Evolutionary conservation across 1,139 yeast species (phyloP).

Genomic region (Taphrina confusa): DNA sequence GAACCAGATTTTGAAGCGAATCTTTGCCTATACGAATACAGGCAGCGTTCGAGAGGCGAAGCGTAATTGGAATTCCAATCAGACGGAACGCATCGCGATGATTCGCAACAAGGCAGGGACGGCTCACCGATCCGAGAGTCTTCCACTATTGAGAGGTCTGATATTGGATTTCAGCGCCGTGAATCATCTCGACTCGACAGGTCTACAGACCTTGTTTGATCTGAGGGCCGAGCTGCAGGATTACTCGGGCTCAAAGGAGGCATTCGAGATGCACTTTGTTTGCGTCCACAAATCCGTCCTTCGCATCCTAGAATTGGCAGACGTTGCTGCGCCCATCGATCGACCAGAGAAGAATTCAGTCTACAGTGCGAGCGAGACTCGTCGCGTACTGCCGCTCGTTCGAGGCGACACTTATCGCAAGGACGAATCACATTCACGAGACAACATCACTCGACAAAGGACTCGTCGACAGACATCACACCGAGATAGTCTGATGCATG

Average conservation of each 20-base stretch:
- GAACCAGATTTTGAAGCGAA: constrained; percentile 69
- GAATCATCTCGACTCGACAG: constrained; percentile 73
- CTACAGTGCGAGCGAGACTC: background rate
- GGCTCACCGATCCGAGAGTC: constrained; percentile 48
- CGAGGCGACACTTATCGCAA: constrained; percentile 12
- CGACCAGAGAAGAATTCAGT: constrained; percentile 16
- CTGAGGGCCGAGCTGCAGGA: constrained; percentile 68
- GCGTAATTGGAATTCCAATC: constrained; percentile 18
- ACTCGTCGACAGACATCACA: background rate
- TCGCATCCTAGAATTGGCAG: constrained; percentile 24
- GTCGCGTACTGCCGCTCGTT: constrained; percentile 14
- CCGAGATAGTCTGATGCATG: too few relatives aligned
- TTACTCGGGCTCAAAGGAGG: constrained; percentile 59
- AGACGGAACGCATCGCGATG: constrained; percentile 6
- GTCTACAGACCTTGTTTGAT: constrained; percentile 76
- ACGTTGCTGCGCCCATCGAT: constrained; percentile 24
- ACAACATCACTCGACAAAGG: too few relatives aligned
- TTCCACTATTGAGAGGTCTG: constrained; percentile 69
- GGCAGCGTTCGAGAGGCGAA: background rate
- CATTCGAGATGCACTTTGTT: constrained; percentile 31
- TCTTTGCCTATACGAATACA: constrained; percentile 47
- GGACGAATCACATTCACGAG: background rate
- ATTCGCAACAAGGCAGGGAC: constrained; percentile 27
- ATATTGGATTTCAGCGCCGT: constrained; percentile 82
- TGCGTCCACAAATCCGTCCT: constrained; percentile 18